Evolutionary conservation across 495 filamentous ascomycete genomes (phyloP).

Genomic region (Daldinia caldariorum): DNA sequence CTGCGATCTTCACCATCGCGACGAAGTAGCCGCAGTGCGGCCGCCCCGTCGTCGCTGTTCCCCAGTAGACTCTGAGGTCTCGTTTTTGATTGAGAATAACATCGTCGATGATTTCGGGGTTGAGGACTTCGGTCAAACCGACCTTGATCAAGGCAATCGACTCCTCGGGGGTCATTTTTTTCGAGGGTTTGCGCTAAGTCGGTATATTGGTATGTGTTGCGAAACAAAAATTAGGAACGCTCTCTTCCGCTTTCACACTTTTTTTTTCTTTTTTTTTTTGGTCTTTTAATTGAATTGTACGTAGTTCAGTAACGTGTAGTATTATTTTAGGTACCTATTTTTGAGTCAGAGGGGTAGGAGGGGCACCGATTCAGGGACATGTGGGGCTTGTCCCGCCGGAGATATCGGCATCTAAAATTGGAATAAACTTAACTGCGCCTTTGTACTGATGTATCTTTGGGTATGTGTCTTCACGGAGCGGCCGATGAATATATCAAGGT

Average conservation of each 20-base stretch:
- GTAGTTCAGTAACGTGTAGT: constrained; percentile 22
- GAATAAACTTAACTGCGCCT: not conserved
- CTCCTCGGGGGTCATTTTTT: constrained; percentile 47
- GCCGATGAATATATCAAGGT: too few species aligned
- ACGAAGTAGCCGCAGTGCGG: constrained; percentile 90
- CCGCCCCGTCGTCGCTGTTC: constrained; percentile 82
- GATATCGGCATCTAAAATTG: constrained; percentile 32
- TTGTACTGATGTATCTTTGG: not conserved
- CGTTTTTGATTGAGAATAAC: constrained; percentile 73
- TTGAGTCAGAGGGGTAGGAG: constrained; percentile 44
- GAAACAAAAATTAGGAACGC: not conserved
- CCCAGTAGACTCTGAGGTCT: constrained; percentile 85
- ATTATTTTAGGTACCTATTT: constrained; percentile 16
- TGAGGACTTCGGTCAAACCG: constrained; percentile 86
- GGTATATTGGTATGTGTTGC: not conserved
- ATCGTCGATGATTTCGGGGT: constrained; percentile 83
- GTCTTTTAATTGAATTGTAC: constrained; percentile 3
- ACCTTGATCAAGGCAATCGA: constrained; percentile 76
- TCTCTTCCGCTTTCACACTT: not conserved
- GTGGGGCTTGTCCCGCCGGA: constrained; percentile 34
- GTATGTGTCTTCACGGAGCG: too few species aligned
- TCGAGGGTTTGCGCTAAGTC: constrained; percentile 5
- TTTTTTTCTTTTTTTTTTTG: constrained; percentile 19
- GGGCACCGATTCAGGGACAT: constrained; percentile 34
- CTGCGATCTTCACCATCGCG: constrained; percentile 84